These are phyloP conservation scores for Sordariomycetes sp. DNA, from an alignment of 2,329 filamentous ascomycete genomes.

Conservation along the genomic window DNA sequence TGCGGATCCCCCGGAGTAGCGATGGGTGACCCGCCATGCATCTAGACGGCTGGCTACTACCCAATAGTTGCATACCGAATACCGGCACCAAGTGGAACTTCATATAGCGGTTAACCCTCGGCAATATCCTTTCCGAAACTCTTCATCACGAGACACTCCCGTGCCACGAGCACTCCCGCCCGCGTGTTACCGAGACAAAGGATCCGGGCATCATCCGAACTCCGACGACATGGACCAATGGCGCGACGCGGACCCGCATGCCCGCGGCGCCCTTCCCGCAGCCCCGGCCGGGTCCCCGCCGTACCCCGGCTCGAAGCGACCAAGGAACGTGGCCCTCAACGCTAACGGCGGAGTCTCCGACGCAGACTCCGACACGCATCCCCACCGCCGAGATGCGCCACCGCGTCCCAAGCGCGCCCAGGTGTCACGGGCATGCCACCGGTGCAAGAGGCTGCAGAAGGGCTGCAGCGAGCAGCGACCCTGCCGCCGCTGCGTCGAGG, in stretches of 20 bases:
- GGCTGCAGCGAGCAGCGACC: constrained; percentile 30
- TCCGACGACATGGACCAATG: neutral
- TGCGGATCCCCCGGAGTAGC: too few species aligned
- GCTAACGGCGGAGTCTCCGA: neutral
- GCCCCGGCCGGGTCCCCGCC: neutral
- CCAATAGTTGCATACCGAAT: too few species aligned
- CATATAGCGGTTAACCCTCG: too few species aligned
- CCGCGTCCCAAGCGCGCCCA: constrained; percentile 20
- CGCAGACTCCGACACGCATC: neutral
- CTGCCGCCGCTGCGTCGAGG: constrained; percentile 25
- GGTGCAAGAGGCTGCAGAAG: constrained; percentile 26
- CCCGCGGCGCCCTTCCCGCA: neutral
- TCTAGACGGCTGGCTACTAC: too few species aligned
- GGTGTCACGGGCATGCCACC: constrained; percentile 26
- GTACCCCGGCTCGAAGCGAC: neutral
- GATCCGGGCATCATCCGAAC: neutral
- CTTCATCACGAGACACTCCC: too few species aligned
- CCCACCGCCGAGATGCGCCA: neutral
- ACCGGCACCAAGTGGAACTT: too few species aligned
- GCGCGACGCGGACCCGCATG: neutral
- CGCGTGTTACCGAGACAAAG: too few species aligned
- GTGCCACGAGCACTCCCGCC: too few species aligned
- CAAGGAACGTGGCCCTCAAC: neutral
- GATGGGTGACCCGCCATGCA: too few species aligned
- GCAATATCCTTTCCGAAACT: too few species aligned